Conservation (phyloP, 441 rosid genomes). For the Mallotus repandus region DNA sequence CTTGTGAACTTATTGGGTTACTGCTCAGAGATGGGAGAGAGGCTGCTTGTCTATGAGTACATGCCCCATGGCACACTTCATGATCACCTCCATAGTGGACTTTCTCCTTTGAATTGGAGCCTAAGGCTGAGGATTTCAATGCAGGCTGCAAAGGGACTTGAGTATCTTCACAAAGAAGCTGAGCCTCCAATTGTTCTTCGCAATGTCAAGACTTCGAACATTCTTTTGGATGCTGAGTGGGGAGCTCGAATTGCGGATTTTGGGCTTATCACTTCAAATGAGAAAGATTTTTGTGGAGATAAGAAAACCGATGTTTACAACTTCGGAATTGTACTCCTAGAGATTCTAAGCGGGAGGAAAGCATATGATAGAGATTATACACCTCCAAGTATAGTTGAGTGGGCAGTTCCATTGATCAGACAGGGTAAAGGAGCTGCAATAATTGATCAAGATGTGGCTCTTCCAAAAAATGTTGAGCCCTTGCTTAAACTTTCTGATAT, state of each 20-base stretch:
- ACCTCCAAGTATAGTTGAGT: conserved; percentile 62
- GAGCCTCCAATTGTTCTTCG: conserved; percentile 64
- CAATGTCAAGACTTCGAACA: conserved; percentile 67
- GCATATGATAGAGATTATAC: conserved; percentile 58
- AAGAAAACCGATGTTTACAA: conserved; percentile 58
- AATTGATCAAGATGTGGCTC: conserved; percentile 51
- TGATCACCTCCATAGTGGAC: conserved; percentile 65
- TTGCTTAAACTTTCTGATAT: conserved; percentile 69
- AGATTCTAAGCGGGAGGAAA: conserved; percentile 88
- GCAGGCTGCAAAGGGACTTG: conserved; percentile 89
- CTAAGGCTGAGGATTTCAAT: conserved; percentile 70
- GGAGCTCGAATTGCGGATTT: conserved; percentile 84
- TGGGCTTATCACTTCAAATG: conserved; percentile 58
- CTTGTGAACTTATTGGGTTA: conserved; percentile 85
- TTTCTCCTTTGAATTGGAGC: conserved; percentile 77
- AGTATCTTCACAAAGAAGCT: conserved; percentile 80
- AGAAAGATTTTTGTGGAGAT: conserved; percentile 46
- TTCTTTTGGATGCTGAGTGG: conserved; percentile 84
- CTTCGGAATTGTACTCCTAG: conserved; percentile 72
- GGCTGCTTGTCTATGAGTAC: conserved; percentile 82
- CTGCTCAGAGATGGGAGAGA: conserved; percentile 85
- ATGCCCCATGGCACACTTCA: conserved; percentile 82
- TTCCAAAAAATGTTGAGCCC: conserved; percentile 70
- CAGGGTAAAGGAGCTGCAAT: conserved; percentile 57
- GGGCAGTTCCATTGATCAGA: conserved; percentile 61